Conservation (phyloP, 495 filamentous ascomycete species). For the Amorphotheca resinae region DNA sequence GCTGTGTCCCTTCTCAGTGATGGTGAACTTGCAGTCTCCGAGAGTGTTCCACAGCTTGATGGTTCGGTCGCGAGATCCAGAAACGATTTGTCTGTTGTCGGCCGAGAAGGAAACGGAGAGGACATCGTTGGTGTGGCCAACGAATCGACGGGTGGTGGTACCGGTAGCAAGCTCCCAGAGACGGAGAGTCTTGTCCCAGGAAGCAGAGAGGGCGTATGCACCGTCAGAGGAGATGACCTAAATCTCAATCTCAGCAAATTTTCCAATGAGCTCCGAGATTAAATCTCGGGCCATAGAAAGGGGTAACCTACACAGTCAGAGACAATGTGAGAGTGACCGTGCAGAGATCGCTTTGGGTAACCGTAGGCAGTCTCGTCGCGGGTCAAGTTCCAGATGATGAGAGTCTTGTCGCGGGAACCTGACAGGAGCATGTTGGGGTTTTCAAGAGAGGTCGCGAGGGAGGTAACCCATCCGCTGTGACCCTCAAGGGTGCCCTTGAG, state of each 20-base stretch:
- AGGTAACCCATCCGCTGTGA: conserved; percentile 76
- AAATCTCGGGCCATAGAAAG: background rate
- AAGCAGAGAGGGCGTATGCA: conserved; percentile 96
- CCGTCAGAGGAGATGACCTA: conserved; percentile 99
- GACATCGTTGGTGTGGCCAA: conserved; percentile 98
- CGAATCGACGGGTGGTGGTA: conserved; percentile 92
- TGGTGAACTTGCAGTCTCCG: conserved; percentile 99
- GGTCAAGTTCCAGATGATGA: conserved; percentile 99
- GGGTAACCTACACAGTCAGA: conserved; percentile 91
- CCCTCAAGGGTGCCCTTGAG: conserved; percentile 96
- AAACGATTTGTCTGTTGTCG: conserved; percentile 99
- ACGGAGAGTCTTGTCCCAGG: conserved; percentile 99
- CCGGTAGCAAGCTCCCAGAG: conserved; percentile 98
- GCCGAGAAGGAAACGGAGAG: conserved; percentile 99
- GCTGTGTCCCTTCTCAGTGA: conserved; percentile 98
- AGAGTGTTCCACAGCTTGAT: conserved; percentile 99
- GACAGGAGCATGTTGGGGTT: conserved; percentile 99
- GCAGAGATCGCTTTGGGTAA: conserved; percentile 95
- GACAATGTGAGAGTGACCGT: conserved; percentile 99
- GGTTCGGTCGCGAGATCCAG: conserved; percentile 89
- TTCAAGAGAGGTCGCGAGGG: conserved; percentile 94
- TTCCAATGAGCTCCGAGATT: background rate
- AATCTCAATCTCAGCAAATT: conserved; percentile 20
- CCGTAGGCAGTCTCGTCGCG: conserved; percentile 95
- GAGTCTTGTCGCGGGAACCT: conserved; percentile 88